These are phyloP conservation scores for Paraconiothyrium sp. DNA, from an alignment of 2,329 filamentous ascomycete species.

Conservation along the genomic window DNA sequence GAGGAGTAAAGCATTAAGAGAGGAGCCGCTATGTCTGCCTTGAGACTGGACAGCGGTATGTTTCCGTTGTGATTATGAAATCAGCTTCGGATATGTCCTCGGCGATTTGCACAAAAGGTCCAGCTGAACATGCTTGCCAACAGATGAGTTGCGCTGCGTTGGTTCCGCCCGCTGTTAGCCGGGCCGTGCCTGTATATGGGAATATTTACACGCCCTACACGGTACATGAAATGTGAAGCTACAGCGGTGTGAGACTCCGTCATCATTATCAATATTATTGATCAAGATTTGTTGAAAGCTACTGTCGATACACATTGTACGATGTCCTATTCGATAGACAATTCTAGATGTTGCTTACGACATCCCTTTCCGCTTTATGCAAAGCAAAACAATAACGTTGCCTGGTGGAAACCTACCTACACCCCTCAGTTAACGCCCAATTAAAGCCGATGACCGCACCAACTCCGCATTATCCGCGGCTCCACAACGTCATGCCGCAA, in stretches of 20 bases:
- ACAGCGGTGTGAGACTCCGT: background rate
- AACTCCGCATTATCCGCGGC: slow-evolving; percentile 10
- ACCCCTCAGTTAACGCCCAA: too few species aligned
- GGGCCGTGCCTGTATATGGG: background rate
- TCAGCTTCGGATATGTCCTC: background rate
- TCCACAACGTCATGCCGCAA: slow-evolving; percentile 9
- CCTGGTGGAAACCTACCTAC: too few species aligned
- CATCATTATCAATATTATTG: too few species aligned
- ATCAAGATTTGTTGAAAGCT: too few species aligned
- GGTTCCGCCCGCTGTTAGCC: background rate
- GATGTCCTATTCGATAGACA: too few species aligned
- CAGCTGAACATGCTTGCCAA: background rate
- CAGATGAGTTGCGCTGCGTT: background rate
- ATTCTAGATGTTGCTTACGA: too few species aligned
- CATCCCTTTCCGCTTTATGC: too few species aligned
- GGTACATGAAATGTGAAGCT: background rate
- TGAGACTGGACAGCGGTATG: background rate
- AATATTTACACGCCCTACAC: too few species aligned
- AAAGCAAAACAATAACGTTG: too few species aligned
- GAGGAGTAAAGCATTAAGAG: too few species aligned
- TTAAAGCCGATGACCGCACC: background rate
- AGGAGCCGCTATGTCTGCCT: background rate
- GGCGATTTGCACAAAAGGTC: background rate
- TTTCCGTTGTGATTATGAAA: background rate
- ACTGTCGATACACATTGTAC: too few species aligned